Evolutionary conservation across 306 rosid species (phyloP).

Genomic region (Pachyrhizus erosus): DNA sequence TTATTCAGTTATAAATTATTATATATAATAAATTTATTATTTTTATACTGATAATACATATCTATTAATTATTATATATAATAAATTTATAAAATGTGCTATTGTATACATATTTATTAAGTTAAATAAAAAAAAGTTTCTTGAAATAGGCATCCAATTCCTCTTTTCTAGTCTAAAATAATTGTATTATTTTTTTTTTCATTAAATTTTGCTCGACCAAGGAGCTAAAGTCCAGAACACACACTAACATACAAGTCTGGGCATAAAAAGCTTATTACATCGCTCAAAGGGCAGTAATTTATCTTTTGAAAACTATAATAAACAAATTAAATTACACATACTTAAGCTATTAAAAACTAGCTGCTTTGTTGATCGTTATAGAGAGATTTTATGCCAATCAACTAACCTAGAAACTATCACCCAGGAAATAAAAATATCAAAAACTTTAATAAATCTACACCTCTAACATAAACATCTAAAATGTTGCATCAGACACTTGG

Average conservation of each 20-base stretch:
- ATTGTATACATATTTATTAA: too few relatives aligned
- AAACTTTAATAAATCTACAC: slow-evolving; percentile 23
- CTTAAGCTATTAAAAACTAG: not conserved
- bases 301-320: not conserved
- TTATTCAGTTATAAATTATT: too few relatives aligned
- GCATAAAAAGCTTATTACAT: not conserved
- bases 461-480: not conserved
- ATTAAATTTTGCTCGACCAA: too few relatives aligned
- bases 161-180: too few relatives aligned
- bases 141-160: too few relatives aligned
- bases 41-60: too few relatives aligned
- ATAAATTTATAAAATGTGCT: too few relatives aligned
- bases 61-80: too few relatives aligned
- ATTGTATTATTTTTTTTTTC: too few relatives aligned
- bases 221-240: not conserved
- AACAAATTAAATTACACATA: not conserved
- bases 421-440: not conserved
- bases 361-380: not conserved
- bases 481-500: not conserved
- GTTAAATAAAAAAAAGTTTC: too few relatives aligned
- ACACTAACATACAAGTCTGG: not conserved
- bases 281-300: not conserved
- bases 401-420: not conserved
- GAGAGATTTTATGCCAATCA: not conserved
- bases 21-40: too few relatives aligned